Evolutionary conservation across 208 protist species (phyloP), one percentile per base, ranked within the genome.

Genomic region (Acanthamoeba royreba): DNA sequence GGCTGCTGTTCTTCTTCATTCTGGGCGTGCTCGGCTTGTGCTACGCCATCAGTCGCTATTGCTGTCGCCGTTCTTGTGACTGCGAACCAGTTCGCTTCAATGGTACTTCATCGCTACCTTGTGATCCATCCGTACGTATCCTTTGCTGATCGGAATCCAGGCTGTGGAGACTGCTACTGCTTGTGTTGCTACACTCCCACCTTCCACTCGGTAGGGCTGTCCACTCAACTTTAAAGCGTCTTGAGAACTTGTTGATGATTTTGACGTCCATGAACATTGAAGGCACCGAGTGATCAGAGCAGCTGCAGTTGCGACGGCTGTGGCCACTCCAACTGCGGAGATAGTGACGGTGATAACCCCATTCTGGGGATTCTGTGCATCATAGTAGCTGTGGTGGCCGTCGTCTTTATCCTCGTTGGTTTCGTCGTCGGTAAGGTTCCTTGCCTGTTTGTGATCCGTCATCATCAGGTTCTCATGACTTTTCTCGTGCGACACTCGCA

Each of bases 1-100:
- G 79, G 79, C 33, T 88, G 2, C 28, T 58, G 46, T 88, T 88
- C 47, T 88, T 88, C 79, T 88, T 88, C 79, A 19, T 88, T 17
- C 33, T 88, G 43, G 79, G 79, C 79, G 33, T 88, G 28, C 28
- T 88, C 28, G 49, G 79, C 45, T 19, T 88, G 33, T 63, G 22
- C 47, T 53, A 31, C 33, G 47, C 47, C 47, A 88, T 88, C 47
- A 19, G 69, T 22, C 69, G 69, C 40, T 42, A 25, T 33, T 81
- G 69, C 40, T 81, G 69, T 19, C 40, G 69, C 3, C n/a, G n/a
- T n/a, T n/a, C n/a, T n/a, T 19, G 43, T 22, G 9, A 17, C 4
- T 81, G 69, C 69, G 69, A 81, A 19, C 4, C 38, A 33, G n/a
- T 11, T 42, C 61, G n/a, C n/a, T n/a, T n/a, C n/a, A n/a, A n/a